A percentile compares a stretch with the other conserved stretches of the same genome.
phyloP scores from a whole-genome alignment of 2,329 filamentous ascomycete genomes.

The Fusarium metavorans region DNA sequence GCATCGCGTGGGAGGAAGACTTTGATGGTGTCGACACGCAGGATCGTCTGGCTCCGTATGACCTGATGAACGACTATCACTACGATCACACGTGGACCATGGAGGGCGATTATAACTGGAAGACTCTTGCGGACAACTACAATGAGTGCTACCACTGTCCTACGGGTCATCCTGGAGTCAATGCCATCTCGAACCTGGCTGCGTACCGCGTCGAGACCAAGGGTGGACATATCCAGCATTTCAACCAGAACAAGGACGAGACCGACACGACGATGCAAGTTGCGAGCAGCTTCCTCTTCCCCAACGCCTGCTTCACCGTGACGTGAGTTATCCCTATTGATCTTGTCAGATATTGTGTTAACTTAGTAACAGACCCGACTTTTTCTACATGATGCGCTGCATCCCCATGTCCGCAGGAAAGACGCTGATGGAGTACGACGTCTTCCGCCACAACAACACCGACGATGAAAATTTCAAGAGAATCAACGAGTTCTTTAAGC shows the following conservation, averaged over 20 bases:
- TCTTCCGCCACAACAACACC: slow-evolving; percentile 69
- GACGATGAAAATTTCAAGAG: slow-evolving; percentile 66
- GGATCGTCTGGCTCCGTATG: not conserved
- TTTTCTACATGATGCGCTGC: slow-evolving; percentile 72
- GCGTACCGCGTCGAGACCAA: slow-evolving; percentile 64
- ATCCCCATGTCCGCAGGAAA: slow-evolving; percentile 63
- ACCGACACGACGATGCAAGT: not conserved
- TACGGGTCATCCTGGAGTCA: slow-evolving; percentile 68
- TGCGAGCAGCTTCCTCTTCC: slow-evolving; percentile 11
- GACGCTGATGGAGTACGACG: slow-evolving; percentile 69
- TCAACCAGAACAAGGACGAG: slow-evolving; percentile 50
- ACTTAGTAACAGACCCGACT: slow-evolving; percentile 51
- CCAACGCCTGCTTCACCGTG: slow-evolving; percentile 12
- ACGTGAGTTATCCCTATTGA: not conserved
- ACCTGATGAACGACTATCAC: slow-evolving; percentile 57
- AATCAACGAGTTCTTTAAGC: slow-evolving; percentile 70
- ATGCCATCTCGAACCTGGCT: slow-evolving; percentile 50
- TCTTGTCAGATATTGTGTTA: not conserved
- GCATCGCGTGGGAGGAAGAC: not conserved
- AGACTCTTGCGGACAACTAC: slow-evolving; percentile 71
- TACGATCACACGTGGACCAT: slow-evolving; percentile 69
- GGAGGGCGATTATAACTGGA: slow-evolving; percentile 69
- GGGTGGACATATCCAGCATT: slow-evolving; percentile 61
- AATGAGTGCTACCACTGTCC: slow-evolving; percentile 74
- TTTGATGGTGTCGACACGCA: not conserved